phyloP scores from a whole-genome alignment of 108 stramenopile species.

The Tribonema minus region DNA sequence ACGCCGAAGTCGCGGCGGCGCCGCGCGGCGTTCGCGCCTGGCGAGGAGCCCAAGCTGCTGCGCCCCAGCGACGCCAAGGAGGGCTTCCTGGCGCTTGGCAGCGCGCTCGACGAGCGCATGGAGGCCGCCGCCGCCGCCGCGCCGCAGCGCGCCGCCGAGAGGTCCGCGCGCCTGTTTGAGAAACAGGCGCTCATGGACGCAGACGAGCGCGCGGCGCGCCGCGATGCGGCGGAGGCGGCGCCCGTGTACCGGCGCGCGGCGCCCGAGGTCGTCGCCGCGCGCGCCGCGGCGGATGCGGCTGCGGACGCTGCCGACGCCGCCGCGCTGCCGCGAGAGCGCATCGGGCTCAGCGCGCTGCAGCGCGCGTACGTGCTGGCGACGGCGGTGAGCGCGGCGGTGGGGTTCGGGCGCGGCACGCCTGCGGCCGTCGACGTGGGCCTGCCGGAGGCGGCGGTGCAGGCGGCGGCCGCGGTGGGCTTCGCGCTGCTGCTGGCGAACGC shows the following conservation, averaged over 20 bases:
- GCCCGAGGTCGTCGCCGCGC: constrained; percentile 7
- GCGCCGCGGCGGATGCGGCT: constrained; percentile 1
- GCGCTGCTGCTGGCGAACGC: constrained; percentile 14
- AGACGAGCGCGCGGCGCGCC: background rate
- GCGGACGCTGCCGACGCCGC: background rate
- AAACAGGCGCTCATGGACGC: constrained; percentile 39
- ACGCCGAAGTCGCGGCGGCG: no score
- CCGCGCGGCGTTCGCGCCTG: background rate
- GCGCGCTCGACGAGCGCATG: constrained; percentile 10
- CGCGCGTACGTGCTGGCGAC: constrained; percentile 30
- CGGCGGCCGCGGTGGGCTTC: constrained; percentile 4
- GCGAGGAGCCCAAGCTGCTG: background rate
- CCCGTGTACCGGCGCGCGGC: background rate
- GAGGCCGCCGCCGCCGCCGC: background rate
- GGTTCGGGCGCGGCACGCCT: constrained; percentile 28
- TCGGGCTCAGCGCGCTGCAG: constrained; percentile 9
- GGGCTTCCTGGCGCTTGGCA: constrained; percentile 34
- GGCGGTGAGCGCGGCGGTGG: background rate
- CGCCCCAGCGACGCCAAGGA: constrained; percentile 6
- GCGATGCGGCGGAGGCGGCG: constrained; percentile 9
- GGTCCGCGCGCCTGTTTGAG: no score
- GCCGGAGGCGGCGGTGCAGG: constrained; percentile 1
- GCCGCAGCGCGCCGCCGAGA: no score
- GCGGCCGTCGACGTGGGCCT: constrained; percentile 18
- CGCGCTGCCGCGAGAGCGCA: constrained; percentile 1